phyloP scores from a whole-genome alignment of 129 eudicot species.

The Flaveria bidentis region DNA sequence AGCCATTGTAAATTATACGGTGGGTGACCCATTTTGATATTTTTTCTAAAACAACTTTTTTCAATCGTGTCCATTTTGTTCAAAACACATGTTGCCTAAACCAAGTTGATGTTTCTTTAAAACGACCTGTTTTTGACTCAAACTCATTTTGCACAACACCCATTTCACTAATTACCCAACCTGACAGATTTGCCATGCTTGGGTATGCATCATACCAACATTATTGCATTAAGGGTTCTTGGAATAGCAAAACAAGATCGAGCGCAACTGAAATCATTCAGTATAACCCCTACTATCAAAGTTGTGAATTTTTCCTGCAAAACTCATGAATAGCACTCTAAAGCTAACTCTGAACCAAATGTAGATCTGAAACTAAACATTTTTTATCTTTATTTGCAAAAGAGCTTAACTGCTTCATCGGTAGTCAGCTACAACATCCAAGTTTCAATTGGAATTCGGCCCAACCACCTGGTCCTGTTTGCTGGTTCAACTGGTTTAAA shows the following conservation, averaged over 20 bases:
- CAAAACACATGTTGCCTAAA: too few species aligned
- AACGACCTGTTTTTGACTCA: too few species aligned
- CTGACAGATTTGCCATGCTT: too few species aligned
- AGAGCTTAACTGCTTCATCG: not conserved
- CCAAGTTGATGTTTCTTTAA: too few species aligned
- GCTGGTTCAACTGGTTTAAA: too few species aligned
- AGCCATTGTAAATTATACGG: too few species aligned
- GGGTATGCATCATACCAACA: not conserved
- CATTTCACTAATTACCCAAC: too few species aligned
- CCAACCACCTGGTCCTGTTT: too few species aligned
- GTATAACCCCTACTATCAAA: not conserved
- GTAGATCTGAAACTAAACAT: not conserved
- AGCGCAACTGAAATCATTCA: not conserved
- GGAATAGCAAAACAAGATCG: conserved; percentile 8
- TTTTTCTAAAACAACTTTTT: too few species aligned
- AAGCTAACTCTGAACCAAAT: not conserved
- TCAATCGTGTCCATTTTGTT: too few species aligned
- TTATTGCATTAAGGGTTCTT: not conserved
- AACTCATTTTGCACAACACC: too few species aligned
- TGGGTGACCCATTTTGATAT: too few species aligned
- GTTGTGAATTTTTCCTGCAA: not conserved
- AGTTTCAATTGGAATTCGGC: not conserved
- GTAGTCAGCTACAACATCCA: not conserved
- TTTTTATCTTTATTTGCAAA: not conserved
- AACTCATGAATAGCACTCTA: not conserved